Evolutionary conservation across 495 filamentous ascomycete species (phyloP).

Genomic region (Viridothelium virens): DNA sequence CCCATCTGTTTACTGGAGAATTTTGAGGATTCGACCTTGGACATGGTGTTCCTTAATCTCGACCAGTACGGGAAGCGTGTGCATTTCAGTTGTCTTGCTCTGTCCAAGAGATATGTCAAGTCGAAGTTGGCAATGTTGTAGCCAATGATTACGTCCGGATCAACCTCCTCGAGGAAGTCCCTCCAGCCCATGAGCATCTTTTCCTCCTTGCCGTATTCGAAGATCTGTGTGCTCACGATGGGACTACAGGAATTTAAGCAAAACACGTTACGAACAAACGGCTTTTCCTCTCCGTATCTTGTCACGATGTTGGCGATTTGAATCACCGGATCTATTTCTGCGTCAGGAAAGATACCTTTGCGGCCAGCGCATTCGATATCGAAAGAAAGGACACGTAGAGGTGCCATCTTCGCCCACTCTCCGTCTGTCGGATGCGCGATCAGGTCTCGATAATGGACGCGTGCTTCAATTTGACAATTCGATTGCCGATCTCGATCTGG

Average conservation of each 20-base stretch:
- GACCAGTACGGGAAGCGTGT: constrained; percentile 76
- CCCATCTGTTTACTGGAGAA: constrained; percentile 99
- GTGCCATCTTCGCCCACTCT: constrained; percentile 98
- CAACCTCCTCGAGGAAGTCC: constrained; percentile 81
- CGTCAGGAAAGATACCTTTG: constrained; percentile 94
- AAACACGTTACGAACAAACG: constrained; percentile 95
- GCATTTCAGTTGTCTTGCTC: constrained; percentile 76
- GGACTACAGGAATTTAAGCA: constrained; percentile 80
- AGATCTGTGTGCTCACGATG: constrained; percentile 90
- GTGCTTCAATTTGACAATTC: constrained; percentile 91
- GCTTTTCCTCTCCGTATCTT: constrained; percentile 87
- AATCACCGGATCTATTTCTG: constrained; percentile 86
- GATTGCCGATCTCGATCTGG: constrained; percentile 56
- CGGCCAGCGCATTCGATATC: constrained; percentile 98
- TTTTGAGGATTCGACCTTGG: constrained; percentile 64
- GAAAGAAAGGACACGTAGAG: constrained; percentile 84
- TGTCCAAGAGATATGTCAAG: constrained; percentile 90
- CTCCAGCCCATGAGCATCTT: constrained; percentile 85
- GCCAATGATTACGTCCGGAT: constrained; percentile 95
- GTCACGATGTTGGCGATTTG: constrained; percentile 99
- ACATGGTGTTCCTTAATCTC: constrained; percentile 55
- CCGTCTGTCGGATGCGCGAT: constrained; percentile 84
- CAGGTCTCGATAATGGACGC: constrained; percentile 69
- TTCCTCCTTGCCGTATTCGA: constrained; percentile 70
- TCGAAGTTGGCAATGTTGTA: constrained; percentile 99